phyloP scores from a whole-genome alignment of 345 rosid species.

The Eucalyptus cloeziana region DNA sequence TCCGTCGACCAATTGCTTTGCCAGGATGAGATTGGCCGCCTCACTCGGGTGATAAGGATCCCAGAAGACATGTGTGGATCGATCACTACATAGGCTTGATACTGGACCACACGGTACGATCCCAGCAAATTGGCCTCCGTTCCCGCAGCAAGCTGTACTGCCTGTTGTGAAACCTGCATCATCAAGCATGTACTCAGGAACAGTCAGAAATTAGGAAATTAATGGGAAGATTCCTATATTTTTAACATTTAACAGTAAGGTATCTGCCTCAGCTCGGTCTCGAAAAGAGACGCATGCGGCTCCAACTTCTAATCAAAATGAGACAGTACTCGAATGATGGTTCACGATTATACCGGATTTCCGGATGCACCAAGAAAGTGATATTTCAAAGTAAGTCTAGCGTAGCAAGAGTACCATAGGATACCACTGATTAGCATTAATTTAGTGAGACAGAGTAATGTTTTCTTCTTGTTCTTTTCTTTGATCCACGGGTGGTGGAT shows the following conservation, averaged over 20 bases:
- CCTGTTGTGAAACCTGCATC: conserved; percentile 27
- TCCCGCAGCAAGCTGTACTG: conserved; percentile 72
- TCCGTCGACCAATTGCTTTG: conserved; percentile 50
- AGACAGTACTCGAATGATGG: not conserved
- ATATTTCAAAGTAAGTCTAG: not conserved
- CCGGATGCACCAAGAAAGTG: not conserved
- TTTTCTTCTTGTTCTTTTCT: not conserved
- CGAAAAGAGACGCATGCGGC: not conserved
- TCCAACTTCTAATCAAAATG: not conserved
- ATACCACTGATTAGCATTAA: not conserved
- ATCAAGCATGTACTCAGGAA: not conserved
- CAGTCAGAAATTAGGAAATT: not conserved
- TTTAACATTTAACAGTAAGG: not conserved
- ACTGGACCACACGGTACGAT: conserved; percentile 84
- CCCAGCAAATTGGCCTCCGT: conserved; percentile 76
- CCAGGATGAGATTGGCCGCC: conserved; percentile 60
- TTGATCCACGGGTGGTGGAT: not conserved
- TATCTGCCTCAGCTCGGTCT: not conserved
- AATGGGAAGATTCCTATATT: not conserved
- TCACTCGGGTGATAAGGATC: conserved; percentile 88
- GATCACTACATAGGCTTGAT: conserved; percentile 52
- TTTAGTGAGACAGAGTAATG: not conserved
- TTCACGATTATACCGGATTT: not conserved
- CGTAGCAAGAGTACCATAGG: not conserved
- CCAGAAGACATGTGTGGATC: conserved; percentile 76